A percentile compares a stretch with the other conserved stretches of the same genome.
phyloP scores from a whole-genome alignment of 2,329 filamentous ascomycete species.

The Colletotrichum sojae region DNA sequence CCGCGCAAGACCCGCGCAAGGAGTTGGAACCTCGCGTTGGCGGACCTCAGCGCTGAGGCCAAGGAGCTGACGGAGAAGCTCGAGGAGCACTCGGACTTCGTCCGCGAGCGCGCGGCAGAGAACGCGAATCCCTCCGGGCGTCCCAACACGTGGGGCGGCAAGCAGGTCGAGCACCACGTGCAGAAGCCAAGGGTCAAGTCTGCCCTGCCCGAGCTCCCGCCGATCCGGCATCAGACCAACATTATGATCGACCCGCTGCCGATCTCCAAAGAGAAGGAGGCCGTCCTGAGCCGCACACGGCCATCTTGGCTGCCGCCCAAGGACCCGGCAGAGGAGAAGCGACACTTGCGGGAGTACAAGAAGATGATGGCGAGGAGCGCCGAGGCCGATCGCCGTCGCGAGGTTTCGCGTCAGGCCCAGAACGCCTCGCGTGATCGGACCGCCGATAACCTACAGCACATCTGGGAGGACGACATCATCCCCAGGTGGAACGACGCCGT shows the following conservation, averaged over 20 bases:
- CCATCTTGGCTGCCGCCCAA: conserved; percentile 90
- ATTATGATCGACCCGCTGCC: conserved; percentile 89
- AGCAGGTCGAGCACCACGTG: conserved; percentile 43
- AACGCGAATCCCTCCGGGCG: conserved; percentile 47
- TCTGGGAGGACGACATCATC: conserved; percentile 84
- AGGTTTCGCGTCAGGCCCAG: conserved; percentile 66
- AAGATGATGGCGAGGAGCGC: conserved; percentile 80
- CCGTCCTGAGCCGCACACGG: conserved; percentile 83
- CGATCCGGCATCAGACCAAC: conserved; percentile 76
- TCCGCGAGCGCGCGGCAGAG: conserved; percentile 44
- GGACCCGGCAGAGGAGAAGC: conserved; percentile 90
- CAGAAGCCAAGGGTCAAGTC: conserved; percentile 72
- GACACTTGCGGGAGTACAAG: conserved; percentile 88
- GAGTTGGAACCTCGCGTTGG: conserved; percentile 81
- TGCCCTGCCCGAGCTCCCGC: conserved; percentile 78
- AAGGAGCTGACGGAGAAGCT: conserved; percentile 83
- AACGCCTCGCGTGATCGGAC: conserved; percentile 68
- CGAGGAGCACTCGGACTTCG: conserved; percentile 78
- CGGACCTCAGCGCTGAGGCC: conserved; percentile 79
- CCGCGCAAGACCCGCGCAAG: conserved; percentile 71
- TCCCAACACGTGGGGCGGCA: conserved; percentile 57
- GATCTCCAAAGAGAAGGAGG: conserved; percentile 89
- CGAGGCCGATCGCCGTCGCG: conserved; percentile 72
- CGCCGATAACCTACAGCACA: conserved; percentile 67
- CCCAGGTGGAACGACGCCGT: conserved; percentile 83